A percentile compares a stretch with the other conserved stretches of the same genome.
Conservation (phyloP, 352 stramenopile species). For the Globisporangium cederbergense region DNA sequence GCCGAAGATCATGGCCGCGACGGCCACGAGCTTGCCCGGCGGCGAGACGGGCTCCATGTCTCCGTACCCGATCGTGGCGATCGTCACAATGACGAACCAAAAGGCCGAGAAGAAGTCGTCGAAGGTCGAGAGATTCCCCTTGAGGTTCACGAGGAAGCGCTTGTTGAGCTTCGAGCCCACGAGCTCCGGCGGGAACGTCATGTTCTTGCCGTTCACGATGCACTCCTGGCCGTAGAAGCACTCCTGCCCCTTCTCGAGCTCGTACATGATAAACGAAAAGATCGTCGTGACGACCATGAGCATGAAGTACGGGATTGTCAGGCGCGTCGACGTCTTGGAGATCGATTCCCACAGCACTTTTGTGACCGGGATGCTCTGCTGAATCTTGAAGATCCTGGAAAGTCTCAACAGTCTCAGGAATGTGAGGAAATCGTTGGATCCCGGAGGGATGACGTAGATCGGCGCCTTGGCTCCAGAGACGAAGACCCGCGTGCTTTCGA, state of each 20-base stretch:
- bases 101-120: constrained; percentile 81
- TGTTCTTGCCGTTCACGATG: constrained; percentile 50
- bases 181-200: constrained; percentile 52
- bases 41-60: constrained; percentile 73
- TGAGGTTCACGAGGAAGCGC: constrained; percentile 68
- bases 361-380: constrained; percentile 74
- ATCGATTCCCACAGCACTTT: constrained; percentile 77
- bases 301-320: constrained; percentile 81
- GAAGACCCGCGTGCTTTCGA: constrained; percentile 37
- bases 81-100: constrained; percentile 84
- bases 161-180: constrained; percentile 52
- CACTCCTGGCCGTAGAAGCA: constrained; percentile 75
- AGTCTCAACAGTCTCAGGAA: constrained; percentile 57
- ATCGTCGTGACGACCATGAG: constrained; percentile 72
- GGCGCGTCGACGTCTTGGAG: constrained; percentile 70
- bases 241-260: constrained; percentile 73
- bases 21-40: constrained; percentile 62
- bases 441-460: constrained; percentile 66
- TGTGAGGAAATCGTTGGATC: constrained; percentile 56
- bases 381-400: constrained; percentile 76
- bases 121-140: constrained; percentile 66
- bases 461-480: constrained; percentile 24
- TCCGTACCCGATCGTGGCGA: constrained; percentile 70
- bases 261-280: constrained; percentile 75
- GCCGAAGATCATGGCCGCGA: constrained; percentile 79